Percentiles rank a stretch among this genome's conserved stretches.
Conservation (phyloP, 805 yeast species). For the Metschnikowia cerradonensis region DNA sequence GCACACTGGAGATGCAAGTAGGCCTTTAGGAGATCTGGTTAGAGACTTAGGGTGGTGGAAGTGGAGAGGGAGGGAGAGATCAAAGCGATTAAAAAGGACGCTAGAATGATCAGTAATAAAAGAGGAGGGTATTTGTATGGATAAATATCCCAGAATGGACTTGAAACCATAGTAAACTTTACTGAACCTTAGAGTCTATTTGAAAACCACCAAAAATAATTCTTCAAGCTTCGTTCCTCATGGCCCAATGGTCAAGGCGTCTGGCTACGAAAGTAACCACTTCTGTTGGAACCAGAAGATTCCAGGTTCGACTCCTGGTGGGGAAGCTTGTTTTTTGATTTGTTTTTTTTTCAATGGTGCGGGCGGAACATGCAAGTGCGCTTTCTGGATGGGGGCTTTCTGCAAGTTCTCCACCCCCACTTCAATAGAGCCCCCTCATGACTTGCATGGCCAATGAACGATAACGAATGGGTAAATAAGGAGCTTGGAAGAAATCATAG, state of each 20-base stretch:
- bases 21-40: too few relatives aligned
- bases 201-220: background rate
- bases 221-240: constrained; percentile 52
- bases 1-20: background rate
- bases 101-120: too few relatives aligned
- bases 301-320: constrained; percentile 57
- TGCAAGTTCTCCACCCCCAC: background rate
- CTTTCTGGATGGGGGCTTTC: background rate
- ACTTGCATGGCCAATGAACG: background rate
- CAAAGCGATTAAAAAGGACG: too few relatives aligned
- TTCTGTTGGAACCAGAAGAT: constrained; percentile 48
- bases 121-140: too few relatives aligned
- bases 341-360: constrained; percentile 20
- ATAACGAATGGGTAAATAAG: too few relatives aligned
- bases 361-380: too few relatives aligned
- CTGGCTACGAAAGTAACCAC: constrained; percentile 61
- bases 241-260: constrained; percentile 77
- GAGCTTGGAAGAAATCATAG: background rate
- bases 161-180: too few relatives aligned
- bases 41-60: background rate
- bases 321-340: constrained; percentile 47
- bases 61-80: background rate
- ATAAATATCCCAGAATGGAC: too few relatives aligned
- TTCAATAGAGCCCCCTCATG: background rate
- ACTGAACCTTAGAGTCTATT: accelerated